These are phyloP conservation scores for Coemansia sp. DNA, from an alignment of 192 early-diverging fungal species.

Conservation along the genomic window DNA sequence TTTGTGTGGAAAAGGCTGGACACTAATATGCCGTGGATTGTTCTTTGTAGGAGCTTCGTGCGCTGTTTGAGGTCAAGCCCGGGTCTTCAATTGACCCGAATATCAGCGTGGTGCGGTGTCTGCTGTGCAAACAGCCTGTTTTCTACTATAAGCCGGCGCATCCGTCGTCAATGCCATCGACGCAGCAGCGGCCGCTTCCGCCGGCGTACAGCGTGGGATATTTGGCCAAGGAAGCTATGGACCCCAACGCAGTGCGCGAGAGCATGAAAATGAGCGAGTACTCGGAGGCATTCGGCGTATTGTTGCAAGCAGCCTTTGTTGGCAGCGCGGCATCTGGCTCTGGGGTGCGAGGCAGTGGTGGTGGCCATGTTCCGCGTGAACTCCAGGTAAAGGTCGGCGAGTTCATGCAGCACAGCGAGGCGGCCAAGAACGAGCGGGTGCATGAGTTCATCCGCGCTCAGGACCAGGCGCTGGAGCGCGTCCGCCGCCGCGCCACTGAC, in stretches of 20 bases:
- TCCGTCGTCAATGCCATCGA: background rate
- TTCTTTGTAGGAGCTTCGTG: slow-evolving; percentile 26
- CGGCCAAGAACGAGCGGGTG: slow-evolving; percentile 41
- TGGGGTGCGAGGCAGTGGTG: background rate
- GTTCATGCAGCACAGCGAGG: slow-evolving; percentile 36
- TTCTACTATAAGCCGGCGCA: slow-evolving; percentile 21
- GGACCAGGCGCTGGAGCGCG: slow-evolving; percentile 35
- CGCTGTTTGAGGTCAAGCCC: slow-evolving; percentile 42
- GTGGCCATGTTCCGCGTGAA: slow-evolving; percentile 35
- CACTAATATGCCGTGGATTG: background rate
- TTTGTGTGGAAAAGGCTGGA: background rate
- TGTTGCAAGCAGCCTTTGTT: slow-evolving; percentile 17
- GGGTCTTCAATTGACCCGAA: slow-evolving; percentile 52
- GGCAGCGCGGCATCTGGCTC: slow-evolving; percentile 1
- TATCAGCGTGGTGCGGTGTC: slow-evolving; percentile 47
- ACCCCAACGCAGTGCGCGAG: slow-evolving; percentile 10
- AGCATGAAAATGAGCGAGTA: slow-evolving; percentile 32
- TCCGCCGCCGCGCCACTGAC: slow-evolving; percentile 20
- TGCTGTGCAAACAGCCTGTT: slow-evolving; percentile 43
- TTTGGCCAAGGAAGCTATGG: slow-evolving; percentile 23
- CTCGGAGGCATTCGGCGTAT: slow-evolving; percentile 43
- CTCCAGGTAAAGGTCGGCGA: slow-evolving; percentile 31
- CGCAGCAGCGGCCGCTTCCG: slow-evolving; percentile 20
- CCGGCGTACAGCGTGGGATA: slow-evolving; percentile 22
- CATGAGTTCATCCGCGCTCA: slow-evolving; percentile 39